Evolutionary conservation across 345 rosid genomes (phyloP).

Genomic region (Hypericum androsaemum): DNA sequence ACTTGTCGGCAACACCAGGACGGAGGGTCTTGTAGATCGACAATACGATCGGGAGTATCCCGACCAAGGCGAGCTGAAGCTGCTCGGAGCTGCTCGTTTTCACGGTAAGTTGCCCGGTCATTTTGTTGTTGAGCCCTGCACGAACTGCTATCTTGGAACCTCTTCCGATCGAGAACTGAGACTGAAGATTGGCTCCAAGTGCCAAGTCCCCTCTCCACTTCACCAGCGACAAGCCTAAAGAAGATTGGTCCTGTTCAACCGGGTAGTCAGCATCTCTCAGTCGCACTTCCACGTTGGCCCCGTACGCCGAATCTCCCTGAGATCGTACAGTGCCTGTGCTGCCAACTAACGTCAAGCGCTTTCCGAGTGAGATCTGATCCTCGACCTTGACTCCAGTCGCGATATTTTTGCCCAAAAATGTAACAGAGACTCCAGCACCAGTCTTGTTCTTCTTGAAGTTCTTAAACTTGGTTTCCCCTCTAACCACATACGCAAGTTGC

Average conservation of each 20-base stretch:
- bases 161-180: conserved; percentile 69
- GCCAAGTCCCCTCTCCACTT: conserved; percentile 95
- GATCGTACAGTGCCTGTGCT: conserved; percentile 76
- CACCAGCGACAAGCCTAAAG: conserved; percentile 77
- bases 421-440: conserved; percentile 62
- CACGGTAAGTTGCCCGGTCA: conserved; percentile 70
- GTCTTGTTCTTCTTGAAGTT: conserved; percentile 63
- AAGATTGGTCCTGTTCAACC: conserved; percentile 80
- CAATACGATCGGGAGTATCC: conserved; percentile 12
- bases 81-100: conserved; percentile 87
- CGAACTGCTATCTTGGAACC: conserved; percentile 69
- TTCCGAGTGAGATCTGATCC: conserved; percentile 75
- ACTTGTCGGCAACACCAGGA: too few species aligned
- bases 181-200: conserved; percentile 81
- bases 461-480: conserved; percentile 86
- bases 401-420: conserved; percentile 75
- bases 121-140: conserved; percentile 91
- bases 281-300: conserved; percentile 83
- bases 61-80: conserved; percentile 76
- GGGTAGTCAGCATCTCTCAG: conserved; percentile 80
- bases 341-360: conserved; percentile 66
- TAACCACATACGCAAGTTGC: conserved; percentile 72
- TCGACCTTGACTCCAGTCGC: conserved; percentile 80
- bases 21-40: too few species aligned
- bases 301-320: conserved; percentile 79